phyloP scores from a whole-genome alignment of 306 rosid species.

The Benincasa hispida region DNA sequence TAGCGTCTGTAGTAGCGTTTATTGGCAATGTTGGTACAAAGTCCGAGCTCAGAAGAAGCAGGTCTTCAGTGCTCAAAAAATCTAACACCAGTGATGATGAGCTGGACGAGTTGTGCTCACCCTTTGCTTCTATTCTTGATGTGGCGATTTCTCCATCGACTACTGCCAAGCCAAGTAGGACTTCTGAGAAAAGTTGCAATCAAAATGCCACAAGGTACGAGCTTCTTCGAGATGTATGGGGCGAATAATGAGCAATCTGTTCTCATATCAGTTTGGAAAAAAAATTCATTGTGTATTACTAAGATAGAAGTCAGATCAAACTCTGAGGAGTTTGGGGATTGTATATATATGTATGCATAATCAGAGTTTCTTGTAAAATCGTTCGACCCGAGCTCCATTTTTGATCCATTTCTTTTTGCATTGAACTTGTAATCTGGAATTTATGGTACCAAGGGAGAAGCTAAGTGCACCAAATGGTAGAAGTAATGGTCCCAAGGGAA shows the following conservation, averaged over 20 bases:
- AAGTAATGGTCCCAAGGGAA: not conserved
- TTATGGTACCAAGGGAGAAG: not conserved
- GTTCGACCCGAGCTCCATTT: not conserved
- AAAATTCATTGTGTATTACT: too few relatives aligned
- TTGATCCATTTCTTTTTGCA: not conserved
- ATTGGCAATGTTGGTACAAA: conserved; percentile 48
- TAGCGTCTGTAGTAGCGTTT: conserved; percentile 32
- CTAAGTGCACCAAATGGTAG: not conserved
- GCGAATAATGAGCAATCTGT: conserved; percentile 32
- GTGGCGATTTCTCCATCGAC: conserved; percentile 25
- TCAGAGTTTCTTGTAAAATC: not conserved
- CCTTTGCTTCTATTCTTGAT: conserved; percentile 49
- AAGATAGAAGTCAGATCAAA: too few relatives aligned
- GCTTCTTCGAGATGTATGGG: conserved; percentile 81
- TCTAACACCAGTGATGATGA: conserved; percentile 92
- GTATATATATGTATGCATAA: not conserved
- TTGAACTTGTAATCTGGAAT: not conserved
- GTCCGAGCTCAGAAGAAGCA: conserved; percentile 60
- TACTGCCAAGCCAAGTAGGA: conserved; percentile 30
- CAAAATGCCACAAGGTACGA: conserved; percentile 60
- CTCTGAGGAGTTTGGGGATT: not conserved
- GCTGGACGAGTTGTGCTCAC: conserved; percentile 74
- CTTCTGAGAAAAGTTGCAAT: conserved; percentile 22
- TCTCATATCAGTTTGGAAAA: too few relatives aligned
- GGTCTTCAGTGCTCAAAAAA: conserved; percentile 66